Evolutionary conservation across 768 basidiomycete genomes (phyloP).

Genomic region (Royoungia palumana): DNA sequence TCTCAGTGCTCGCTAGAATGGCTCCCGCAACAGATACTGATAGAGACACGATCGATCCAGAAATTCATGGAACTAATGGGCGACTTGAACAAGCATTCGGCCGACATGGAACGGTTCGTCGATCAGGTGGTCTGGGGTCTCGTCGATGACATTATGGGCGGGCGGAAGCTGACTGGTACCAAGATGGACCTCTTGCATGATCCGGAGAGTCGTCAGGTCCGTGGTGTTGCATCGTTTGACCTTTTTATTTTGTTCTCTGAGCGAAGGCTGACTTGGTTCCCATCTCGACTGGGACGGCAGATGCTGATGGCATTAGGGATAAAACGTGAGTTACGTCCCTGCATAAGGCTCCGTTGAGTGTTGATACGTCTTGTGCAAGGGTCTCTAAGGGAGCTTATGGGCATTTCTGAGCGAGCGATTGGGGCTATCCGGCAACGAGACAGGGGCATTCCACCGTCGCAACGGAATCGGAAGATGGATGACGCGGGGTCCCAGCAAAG

Average conservation of each 20-base stretch:
- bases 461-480: conserved; percentile 8
- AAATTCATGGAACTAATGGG: conserved; percentile 38
- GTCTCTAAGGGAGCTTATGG: conserved; percentile 31
- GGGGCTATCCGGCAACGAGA: conserved; percentile 31
- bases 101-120: conserved; percentile 1
- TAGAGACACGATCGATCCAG: conserved; percentile 37
- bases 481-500: neutral
- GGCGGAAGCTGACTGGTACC: conserved; percentile 31
- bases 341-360: neutral
- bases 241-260: neutral
- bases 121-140: conserved; percentile 30
- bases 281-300: conserved; percentile 20
- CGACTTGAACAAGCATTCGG: conserved; percentile 8
- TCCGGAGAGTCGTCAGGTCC: conserved; percentile 40
- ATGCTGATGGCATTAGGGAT: conserved; percentile 43
- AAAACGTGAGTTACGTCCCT: conserved; percentile 37
- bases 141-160: conserved; percentile 40
- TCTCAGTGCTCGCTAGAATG: conserved; percentile 28
- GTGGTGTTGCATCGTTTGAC: conserved; percentile 1
- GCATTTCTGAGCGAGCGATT: conserved; percentile 34
- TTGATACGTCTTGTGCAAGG: conserved; percentile 18
- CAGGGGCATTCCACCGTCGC: conserved; percentile 10
- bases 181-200: conserved; percentile 45
- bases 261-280: neutral
- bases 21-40: conserved; percentile 39